Evolutionary conservation across 176 grass and related monocot species (phyloP), one percentile per base, ranked within the genome.

Genomic region (Avena insularis): DNA sequence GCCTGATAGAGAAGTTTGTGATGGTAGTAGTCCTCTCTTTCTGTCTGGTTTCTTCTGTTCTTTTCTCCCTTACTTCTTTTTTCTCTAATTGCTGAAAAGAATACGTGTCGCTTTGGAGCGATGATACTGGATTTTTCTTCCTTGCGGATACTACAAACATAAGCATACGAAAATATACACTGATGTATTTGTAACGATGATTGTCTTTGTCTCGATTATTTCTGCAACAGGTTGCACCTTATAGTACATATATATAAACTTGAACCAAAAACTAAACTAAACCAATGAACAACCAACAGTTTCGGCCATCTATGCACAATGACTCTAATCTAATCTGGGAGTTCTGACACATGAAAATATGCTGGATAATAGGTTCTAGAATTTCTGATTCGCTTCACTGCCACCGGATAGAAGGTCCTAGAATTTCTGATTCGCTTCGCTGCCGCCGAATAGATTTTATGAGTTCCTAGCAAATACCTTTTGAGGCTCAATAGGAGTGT

Each of bases 1-100:
- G 27, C 60, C 33, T 72, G 78, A 85, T 78, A 47, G 78, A 47
- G 3, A 85, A 81, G 82, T 82, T 69, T 91, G 71, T 64, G 90
- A 60, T 71, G 75, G 14, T 36, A n/a, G n/a, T 66, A 53, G 21
- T 79, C 35, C 62, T 58, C 61, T 33, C 73, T 67, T 83, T 35
- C 20, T 74, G 58, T 80, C 68, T 9, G 51, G 27, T 13, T 76
- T 91, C 73, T 56, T 83, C 19, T 47, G 2, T 47, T 57, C 3
- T 43, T 56, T 55, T 4, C 9, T 6, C 14, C 40, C 3, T 0
- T 56, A 0, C 8, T 12, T 13, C 12, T 48, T 36, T 50, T 5
- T 33, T 31, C 27, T 25, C 71, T 15, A 5, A 17, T 63, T 81
- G 16, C 12, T 60, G 5, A 21, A 47, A 85, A 81, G 6, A 43